These are phyloP conservation scores for Agastache rugosa DNA, from an alignment of 257 asterid genomes.

Conservation along the genomic window DNA sequence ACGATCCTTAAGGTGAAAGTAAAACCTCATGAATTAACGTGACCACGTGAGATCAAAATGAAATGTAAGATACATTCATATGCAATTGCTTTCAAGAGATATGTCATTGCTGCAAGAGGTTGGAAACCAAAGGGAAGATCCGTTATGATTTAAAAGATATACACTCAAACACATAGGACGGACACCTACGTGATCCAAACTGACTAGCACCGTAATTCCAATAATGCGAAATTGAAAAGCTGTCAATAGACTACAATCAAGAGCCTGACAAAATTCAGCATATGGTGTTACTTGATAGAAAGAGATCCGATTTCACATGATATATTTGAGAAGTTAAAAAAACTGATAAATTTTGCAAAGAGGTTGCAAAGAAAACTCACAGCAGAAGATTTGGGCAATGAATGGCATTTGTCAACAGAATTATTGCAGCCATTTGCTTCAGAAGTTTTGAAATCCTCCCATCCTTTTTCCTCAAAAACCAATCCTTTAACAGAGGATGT, in stretches of 20 bases:
- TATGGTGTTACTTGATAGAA: conserved; percentile 2
- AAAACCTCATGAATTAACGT: neutral
- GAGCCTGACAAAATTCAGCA: conserved; percentile 18
- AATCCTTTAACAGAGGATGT: conserved; percentile 26
- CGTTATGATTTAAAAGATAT: neutral
- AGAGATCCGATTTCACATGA: conserved; percentile 20
- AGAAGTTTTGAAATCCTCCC: conserved; percentile 24
- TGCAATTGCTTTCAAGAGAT: neutral
- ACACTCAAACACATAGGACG: conserved; percentile 8
- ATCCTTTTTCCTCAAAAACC: conserved; percentile 24
- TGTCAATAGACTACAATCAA: neutral
- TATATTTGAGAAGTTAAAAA: neutral
- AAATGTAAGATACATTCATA: neutral
- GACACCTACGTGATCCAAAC: conserved; percentile 1
- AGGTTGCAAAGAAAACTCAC: conserved; percentile 43
- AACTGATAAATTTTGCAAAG: neutral
- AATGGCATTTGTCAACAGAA: conserved; percentile 36
- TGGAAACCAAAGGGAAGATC: neutral
- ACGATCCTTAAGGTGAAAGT: neutral
- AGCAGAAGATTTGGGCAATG: conserved; percentile 38
- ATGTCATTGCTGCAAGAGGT: neutral
- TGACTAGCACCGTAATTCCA: conserved; percentile 11
- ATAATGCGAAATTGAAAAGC: conserved; percentile 6
- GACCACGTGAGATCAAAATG: neutral
- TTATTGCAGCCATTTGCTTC: conserved; percentile 24